Evolutionary conservation across 2,329 filamentous ascomycete species (phyloP).

Genomic region (Bipolaris bicolor): DNA sequence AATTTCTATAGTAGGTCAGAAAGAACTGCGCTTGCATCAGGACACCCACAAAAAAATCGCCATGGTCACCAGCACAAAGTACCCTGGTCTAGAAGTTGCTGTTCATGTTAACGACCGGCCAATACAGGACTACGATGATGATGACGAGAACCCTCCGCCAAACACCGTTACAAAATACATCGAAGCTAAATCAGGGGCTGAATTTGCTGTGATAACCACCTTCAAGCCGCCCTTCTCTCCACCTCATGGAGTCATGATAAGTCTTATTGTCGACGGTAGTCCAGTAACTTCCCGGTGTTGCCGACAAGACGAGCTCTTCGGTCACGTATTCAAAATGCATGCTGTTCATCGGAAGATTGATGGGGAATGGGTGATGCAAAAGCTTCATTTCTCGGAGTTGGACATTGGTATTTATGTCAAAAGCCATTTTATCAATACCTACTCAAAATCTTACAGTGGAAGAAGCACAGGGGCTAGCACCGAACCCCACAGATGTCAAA

Average conservation of each 20-base stretch:
- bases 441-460: no score
- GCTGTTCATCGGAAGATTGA: neutral
- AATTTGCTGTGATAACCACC: slow-evolving; percentile 2
- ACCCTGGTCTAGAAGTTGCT: slow-evolving; percentile 10
- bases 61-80: slow-evolving; percentile 17
- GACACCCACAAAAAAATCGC: neutral
- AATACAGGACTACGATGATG: slow-evolving; percentile 19
- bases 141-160: neutral
- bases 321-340: neutral
- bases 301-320: neutral
- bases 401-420: no score
- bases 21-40: no score
- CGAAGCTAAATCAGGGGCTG: slow-evolving; percentile 8
- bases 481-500: no score
- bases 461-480: no score
- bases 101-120: slow-evolving; percentile 10
- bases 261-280: neutral
- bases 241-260: neutral
- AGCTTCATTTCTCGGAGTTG: neutral
- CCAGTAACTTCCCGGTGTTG: neutral
- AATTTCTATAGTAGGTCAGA: no score
- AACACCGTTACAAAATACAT: slow-evolving; percentile 14
- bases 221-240: slow-evolving; percentile 5
- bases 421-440: no score
- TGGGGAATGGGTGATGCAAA: neutral